Evolutionary conservation across 768 basidiomycete genomes (phyloP).

Genomic region (Leccinum imitatum): DNA sequence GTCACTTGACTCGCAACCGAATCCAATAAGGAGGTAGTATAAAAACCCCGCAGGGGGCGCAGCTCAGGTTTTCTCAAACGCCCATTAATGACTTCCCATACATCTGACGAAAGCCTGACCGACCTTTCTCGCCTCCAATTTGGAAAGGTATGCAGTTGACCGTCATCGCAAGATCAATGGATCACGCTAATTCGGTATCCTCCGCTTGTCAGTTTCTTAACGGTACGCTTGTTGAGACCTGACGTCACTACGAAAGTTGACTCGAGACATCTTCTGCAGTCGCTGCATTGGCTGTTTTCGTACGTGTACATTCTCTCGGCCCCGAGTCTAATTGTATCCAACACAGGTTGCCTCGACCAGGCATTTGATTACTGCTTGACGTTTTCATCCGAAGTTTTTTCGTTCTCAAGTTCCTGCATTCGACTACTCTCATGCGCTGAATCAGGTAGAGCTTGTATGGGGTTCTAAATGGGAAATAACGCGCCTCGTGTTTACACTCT

Average conservation of each 20-base stretch:
- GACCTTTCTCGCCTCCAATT: conserved; percentile 20
- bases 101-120: conserved; percentile 4
- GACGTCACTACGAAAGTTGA: not conserved
- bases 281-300: conserved; percentile 21
- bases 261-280: conserved; percentile 6
- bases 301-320: conserved; percentile 1
- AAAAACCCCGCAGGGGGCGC: too few relatives aligned
- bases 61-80: not conserved
- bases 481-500: conserved; percentile 24
- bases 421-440: not conserved
- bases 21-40: too few relatives aligned
- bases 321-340: not conserved
- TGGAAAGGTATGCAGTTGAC: conserved; percentile 17
- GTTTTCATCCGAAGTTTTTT: conserved; percentile 19
- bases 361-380: conserved; percentile 26
- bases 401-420: too few relatives aligned
- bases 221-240: conserved; percentile 7
- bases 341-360: conserved; percentile 1
- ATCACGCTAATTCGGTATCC: not conserved
- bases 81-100: conserved; percentile 8
- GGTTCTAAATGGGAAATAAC: conserved; percentile 14
- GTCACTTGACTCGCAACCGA: too few relatives aligned
- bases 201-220: conserved; percentile 16
- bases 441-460: conserved; percentile 15
- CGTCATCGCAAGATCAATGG: not conserved